Base-by-base conservation (phyloP, 2,329 filamentous ascomycete species). In the Grosmannia penicillata region DNA sequence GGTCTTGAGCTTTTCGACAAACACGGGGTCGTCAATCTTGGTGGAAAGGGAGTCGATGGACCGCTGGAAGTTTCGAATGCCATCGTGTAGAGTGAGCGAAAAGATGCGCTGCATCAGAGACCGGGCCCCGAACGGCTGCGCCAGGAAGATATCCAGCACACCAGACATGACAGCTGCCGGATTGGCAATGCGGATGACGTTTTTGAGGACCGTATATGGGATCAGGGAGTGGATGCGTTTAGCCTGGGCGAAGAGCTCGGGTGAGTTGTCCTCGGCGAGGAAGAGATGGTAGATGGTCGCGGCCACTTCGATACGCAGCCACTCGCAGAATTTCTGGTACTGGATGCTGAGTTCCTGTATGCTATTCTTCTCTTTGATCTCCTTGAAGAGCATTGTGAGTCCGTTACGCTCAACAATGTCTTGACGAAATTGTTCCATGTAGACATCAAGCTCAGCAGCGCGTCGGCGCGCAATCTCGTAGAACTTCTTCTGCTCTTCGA, bases 271-370 rank as follows among this genome's bases (percentile, higher is more conserved):
- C 56, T 98, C 91, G 6, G 91, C 91, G 32, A 98, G 70, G 67
- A 98, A 98, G 25, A 98, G 67, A 56, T 98, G 91, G 54, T 98
- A 98, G 42, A 96, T 76, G 18, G 91, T 95, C 29, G 91, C 91
- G 19, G 91, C 91, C 35, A 98, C 79, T 61, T 98, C 91, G 52
- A 98, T 98, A 28, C 91, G 79, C 36, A 96, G 65, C 91, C 91
- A 98, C 57, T 98, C 91, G 15, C 89, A 89, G 54, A 98, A 96
- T 56, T 96, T 98, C 53, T 91, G 83, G 57, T 96, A 96, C 56
- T 96, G 87, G 10, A 93, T 79, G 52, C 84, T 93, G 38, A 98
- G 70, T 48, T 95, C 85, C 46, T 75, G 72, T 38, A 98, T 89
- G 4, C 73, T 85, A 43, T 83, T 70, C 62, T 96, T 96, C 40